These are phyloP conservation scores for Trichothecium sympodiale DNA, from an alignment of 2,329 filamentous ascomycete genomes.

Conservation along the genomic window DNA sequence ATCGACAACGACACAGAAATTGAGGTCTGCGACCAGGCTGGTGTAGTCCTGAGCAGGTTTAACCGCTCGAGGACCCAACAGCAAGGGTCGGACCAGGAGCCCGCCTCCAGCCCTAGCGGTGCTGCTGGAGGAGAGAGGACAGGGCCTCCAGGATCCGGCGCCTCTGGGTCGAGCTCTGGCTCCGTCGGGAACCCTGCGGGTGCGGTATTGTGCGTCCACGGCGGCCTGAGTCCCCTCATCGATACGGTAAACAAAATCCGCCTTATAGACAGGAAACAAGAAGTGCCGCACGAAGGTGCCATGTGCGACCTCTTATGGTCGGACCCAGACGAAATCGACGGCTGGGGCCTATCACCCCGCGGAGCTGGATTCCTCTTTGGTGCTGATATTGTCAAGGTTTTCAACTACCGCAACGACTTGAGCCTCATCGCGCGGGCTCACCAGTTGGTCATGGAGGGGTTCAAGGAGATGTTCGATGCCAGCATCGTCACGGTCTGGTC, in stretches of 20 bases:
- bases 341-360: slow-evolving; percentile 88
- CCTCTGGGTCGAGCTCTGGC: slow-evolving; percentile 56
- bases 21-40: slow-evolving; percentile 79
- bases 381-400: slow-evolving; percentile 87
- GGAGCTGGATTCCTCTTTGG: slow-evolving; percentile 95
- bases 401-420: slow-evolving; percentile 90
- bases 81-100: slow-evolving; percentile 10
- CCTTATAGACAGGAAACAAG: slow-evolving; percentile 89
- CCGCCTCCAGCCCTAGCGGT: slow-evolving; percentile 14
- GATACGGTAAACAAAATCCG: slow-evolving; percentile 94
- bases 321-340: slow-evolving; percentile 94
- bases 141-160: slow-evolving; percentile 70
- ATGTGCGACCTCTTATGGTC: slow-evolving; percentile 99
- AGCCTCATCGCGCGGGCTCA: slow-evolving; percentile 88
- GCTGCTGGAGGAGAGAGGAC: slow-evolving; percentile 24
- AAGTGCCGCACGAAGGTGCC: slow-evolving; percentile 94
- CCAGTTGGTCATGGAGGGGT: slow-evolving; percentile 98
- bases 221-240: slow-evolving; percentile 81
- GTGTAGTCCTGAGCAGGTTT: slow-evolving; percentile 66
- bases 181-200: slow-evolving; percentile 60
- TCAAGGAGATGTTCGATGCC: slow-evolving; percentile 97
- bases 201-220: slow-evolving; percentile 90
- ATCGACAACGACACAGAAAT: slow-evolving; percentile 73
- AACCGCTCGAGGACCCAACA: slow-evolving; percentile 25
- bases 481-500: slow-evolving; percentile 99